phyloP scores from a whole-genome alignment of 148 eudicot genomes.

The Chenopodium album region DNA sequence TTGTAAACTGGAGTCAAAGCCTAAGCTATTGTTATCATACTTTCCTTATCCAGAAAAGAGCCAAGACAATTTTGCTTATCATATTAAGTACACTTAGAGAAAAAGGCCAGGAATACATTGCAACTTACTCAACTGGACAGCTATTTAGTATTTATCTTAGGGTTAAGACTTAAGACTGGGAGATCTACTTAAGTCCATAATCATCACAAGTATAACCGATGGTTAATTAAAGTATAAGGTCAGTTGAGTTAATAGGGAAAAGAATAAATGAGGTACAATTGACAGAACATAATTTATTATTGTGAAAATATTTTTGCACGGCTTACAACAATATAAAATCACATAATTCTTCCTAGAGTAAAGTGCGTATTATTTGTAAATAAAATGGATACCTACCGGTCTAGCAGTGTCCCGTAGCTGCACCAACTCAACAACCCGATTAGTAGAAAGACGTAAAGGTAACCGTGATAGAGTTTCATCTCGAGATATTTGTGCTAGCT shows the following conservation, averaged over 20 bases:
- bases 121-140: not conserved
- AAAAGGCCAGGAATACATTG: not conserved
- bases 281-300: not conserved
- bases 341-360: not conserved
- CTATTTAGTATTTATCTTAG: not conserved
- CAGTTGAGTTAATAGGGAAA: not conserved
- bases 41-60: not conserved
- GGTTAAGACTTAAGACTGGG: not conserved
- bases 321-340: not conserved
- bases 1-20: not conserved
- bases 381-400: conserved; percentile 72
- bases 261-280: not conserved
- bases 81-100: not conserved
- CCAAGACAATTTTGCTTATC: not conserved
- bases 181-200: not conserved
- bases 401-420: conserved; percentile 85
- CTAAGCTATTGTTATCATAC: not conserved
- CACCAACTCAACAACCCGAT: conserved; percentile 90
- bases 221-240: not conserved
- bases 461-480: conserved; percentile 89
- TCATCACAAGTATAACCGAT: not conserved
- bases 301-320: not conserved
- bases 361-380: not conserved
- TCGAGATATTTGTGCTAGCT: conserved; percentile 82
- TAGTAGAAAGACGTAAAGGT: conserved; percentile 95